A percentile compares a stretch with the other conserved stretches of the same genome.
phyloP scores from a whole-genome alignment of 495 filamentous ascomycete genomes.

The Penicillium waksmanii region DNA sequence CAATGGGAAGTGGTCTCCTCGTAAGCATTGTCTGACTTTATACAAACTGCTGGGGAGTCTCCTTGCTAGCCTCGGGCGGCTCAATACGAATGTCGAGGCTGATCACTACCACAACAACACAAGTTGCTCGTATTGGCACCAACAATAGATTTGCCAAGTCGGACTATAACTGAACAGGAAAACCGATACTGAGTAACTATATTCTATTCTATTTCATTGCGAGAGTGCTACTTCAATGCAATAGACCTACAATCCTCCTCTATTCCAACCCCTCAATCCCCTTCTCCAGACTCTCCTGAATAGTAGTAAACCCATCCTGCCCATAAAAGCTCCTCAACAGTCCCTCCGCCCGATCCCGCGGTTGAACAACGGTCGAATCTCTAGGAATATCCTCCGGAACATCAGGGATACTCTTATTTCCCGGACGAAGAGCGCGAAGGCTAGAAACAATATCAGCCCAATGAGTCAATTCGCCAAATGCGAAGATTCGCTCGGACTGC shows the following conservation, averaged over 20 bases:
- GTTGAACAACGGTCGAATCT: neutral
- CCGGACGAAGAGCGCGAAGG: neutral
- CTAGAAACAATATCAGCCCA: neutral
- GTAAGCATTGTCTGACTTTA: neutral
- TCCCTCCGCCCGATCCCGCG: neutral
- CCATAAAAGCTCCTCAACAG: neutral
- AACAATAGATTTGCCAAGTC: slow-evolving; percentile 9
- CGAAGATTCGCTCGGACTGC: slow-evolving; percentile 49
- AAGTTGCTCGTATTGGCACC: slow-evolving; percentile 10
- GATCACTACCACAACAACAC: slow-evolving; percentile 8
- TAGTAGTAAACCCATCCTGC: neutral
- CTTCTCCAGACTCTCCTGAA: neutral
- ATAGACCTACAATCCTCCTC: neutral
- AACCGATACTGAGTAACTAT: no score
- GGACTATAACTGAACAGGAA: neutral
- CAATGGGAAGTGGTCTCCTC: neutral
- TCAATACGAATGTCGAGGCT: slow-evolving; percentile 3
- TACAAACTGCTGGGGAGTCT: neutral
- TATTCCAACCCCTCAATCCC: neutral
- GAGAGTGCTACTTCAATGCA: no score
- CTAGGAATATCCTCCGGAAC: neutral
- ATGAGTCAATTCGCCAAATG: neutral
- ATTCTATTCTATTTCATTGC: no score
- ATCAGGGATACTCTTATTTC: neutral
- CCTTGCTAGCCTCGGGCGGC: neutral